Percentiles rank a stretch among this genome's conserved stretches.
Conservation (phyloP, 371 early-diverging fungal species). For the Haplosporangium sp. region DNA sequence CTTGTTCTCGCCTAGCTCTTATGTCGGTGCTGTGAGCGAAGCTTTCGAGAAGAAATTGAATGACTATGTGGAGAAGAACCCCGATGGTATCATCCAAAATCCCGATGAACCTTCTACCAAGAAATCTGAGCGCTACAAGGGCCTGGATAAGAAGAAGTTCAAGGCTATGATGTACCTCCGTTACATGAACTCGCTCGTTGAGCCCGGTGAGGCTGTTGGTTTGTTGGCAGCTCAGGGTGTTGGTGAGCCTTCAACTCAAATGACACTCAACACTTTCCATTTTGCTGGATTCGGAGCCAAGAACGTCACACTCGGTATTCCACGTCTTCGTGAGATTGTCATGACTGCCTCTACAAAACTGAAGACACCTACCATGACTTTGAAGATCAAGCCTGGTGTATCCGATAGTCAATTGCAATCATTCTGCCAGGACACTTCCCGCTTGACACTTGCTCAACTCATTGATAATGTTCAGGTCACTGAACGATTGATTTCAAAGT, state of each 20-base stretch:
- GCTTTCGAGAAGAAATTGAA: conserved; percentile 60
- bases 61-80: conserved; percentile 79
- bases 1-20: conserved; percentile 82
- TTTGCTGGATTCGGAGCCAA: conserved; percentile 99
- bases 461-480: conserved; percentile 84
- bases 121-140: conserved; percentile 67
- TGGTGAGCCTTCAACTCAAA: conserved; percentile 99
- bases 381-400: conserved; percentile 80
- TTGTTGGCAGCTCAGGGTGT: conserved; percentile 98
- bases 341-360: conserved; percentile 98
- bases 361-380: conserved; percentile 96
- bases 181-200: conserved; percentile 93
- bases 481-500: conserved; percentile 68
- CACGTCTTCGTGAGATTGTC: conserved; percentile 99
- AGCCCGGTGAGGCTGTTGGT: conserved; percentile 99
- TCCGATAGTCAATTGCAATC: conserved; percentile 66
- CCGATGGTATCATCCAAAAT: conserved; percentile 65
- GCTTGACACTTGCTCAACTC: conserved; percentile 84
- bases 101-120: conserved; percentile 62
- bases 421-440: conserved; percentile 74
- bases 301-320: conserved; percentile 99
- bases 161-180: conserved; percentile 92
- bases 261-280: conserved; percentile 99
- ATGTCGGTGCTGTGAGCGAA: conserved; percentile 94
- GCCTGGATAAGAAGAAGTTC: conserved; percentile 79